Evolutionary conservation across 257 asterid species (phyloP).

Genomic region (Nicotiana tabacum): DNA sequence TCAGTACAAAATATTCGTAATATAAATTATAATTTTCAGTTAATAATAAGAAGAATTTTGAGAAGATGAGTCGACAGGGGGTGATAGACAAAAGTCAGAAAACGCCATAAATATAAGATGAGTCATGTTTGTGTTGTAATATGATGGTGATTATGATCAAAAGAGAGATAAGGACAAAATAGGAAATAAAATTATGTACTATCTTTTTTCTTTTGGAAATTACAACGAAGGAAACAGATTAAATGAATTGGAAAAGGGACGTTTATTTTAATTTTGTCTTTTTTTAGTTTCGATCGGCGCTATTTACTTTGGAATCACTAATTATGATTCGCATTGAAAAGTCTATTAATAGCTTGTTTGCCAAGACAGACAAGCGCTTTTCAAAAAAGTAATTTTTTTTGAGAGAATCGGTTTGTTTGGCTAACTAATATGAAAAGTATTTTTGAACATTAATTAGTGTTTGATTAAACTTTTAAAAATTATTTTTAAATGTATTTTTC

Average conservation of each 20-base stretch:
- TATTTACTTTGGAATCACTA: no score
- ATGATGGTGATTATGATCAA: background rate
- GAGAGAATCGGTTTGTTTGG: no score
- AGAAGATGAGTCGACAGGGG: background rate
- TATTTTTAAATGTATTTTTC: no score
- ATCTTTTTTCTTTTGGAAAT: background rate
- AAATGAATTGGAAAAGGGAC: background rate
- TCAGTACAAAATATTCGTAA: background rate
- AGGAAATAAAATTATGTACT: background rate
- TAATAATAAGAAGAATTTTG: background rate
- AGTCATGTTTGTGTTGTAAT: background rate
- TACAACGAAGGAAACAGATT: background rate
- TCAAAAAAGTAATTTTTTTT: no score
- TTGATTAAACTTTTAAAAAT: no score
- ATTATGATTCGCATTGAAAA: no score
- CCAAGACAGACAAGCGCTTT: no score
- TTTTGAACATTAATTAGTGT: no score
- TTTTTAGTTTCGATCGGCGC: no score
- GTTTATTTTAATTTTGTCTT: background rate
- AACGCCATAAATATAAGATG: background rate
- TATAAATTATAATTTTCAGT: background rate
- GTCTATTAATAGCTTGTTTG: no score
- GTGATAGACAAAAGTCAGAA: background rate
- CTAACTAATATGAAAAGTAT: no score
- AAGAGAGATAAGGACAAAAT: background rate